A percentile compares a stretch with the other conserved stretches of the same genome.
Evolutionary conservation across 169 alveolate species (phyloP).

Genomic region (Theileria parva): DNA sequence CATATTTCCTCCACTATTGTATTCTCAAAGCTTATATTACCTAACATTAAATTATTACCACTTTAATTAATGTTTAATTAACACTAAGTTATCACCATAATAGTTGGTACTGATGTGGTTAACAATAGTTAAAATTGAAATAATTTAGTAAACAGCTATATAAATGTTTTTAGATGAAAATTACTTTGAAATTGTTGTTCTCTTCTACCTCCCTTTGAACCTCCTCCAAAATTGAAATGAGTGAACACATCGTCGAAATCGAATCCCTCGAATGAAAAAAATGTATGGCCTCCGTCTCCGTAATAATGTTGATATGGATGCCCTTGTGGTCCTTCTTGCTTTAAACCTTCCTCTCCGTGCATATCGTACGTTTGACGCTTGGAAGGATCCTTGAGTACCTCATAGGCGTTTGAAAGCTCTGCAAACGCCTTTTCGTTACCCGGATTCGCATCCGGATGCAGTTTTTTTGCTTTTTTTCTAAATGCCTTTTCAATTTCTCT

Average conservation of each 20-base stretch:
- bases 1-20: constrained; percentile 67
- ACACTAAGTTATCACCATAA: background rate
- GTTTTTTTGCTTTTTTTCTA: constrained; percentile 86
- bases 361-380: constrained; percentile 87
- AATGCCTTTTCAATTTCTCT: constrained; percentile 91
- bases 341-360: constrained; percentile 93
- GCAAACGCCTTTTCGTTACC: constrained; percentile 86
- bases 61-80: background rate
- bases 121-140: no score
- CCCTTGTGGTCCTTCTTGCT: constrained; percentile 60
- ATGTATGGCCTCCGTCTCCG: constrained; percentile 60
- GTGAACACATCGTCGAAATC: constrained; percentile 78
- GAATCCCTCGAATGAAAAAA: constrained; percentile 76
- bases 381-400: constrained; percentile 88
- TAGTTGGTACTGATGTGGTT: background rate
- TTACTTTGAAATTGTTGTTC: constrained; percentile 8
- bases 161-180: background rate
- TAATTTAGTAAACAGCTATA: background rate
- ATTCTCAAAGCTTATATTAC: constrained; percentile 54
- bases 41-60: background rate
- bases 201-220: constrained; percentile 1
- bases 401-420: constrained; percentile 91
- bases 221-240: constrained; percentile 21
- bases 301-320: constrained; percentile 26
- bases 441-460: constrained; percentile 90